A percentile compares a stretch with the other conserved stretches of the same genome.
phyloP scores from a whole-genome alignment of 176 grass and related monocot genomes.

The Lolium multiflorum region DNA sequence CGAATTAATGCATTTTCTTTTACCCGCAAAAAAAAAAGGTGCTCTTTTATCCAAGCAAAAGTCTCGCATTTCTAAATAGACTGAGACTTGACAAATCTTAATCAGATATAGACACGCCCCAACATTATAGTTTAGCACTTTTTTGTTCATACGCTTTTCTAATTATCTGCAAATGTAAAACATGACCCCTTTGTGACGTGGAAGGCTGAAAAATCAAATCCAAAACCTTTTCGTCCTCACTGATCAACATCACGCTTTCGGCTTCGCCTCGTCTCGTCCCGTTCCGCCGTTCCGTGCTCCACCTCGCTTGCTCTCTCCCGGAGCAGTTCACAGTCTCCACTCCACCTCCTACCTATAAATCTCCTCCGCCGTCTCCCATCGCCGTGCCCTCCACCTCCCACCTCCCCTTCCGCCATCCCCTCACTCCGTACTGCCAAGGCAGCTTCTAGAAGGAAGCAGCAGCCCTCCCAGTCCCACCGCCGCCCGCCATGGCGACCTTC shows the following conservation, averaged over 20 bases:
- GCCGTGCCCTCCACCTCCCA: background rate
- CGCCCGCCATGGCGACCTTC: constrained; percentile 63
- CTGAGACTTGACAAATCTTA: background rate
- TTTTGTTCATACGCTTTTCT: background rate
- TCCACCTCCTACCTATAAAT: constrained; percentile 45
- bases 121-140: background rate
- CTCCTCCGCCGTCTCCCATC: background rate
- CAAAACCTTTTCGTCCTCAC: background rate
- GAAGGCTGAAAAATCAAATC: background rate
- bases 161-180: background rate
- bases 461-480: background rate
- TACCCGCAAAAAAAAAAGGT: too few relatives aligned
- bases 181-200: background rate
- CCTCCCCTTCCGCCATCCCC: background rate
- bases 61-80: background rate
- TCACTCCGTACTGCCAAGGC: background rate
- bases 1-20: too few relatives aligned
- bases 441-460: constrained; percentile 5
- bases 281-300: background rate
- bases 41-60: background rate
- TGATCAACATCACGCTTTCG: constrained; percentile 17
- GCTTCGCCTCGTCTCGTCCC: constrained; percentile 9
- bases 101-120: background rate
- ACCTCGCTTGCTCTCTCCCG: background rate
- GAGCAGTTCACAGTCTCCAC: constrained; percentile 49